Base-by-base conservation (phyloP, 768 basidiomycete species). In the Naganishia friedmannii region DNA sequence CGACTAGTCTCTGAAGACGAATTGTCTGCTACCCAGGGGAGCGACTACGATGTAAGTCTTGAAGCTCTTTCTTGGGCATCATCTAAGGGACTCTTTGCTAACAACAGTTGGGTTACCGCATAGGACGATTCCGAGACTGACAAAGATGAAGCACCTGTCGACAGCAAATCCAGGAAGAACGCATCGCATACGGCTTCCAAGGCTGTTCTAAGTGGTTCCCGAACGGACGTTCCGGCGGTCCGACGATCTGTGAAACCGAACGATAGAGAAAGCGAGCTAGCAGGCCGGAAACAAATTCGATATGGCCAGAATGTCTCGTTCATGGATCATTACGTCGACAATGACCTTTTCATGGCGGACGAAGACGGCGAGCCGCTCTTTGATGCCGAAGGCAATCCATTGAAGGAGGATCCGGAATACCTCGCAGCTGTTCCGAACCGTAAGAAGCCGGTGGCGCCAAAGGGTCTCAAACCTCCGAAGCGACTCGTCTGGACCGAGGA, bases 291-390 rank as follows among this genome's bases (percentile, higher is more conserved):
- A 10, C 53, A 19, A 55, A n/a, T 21, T 19, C 67, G 54, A n/a
- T 6, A 21, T 19, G 51, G 67, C 39, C 54, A 42, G 37, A 54
- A 68, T 3, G 37, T 19, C 12, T 55, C 53, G 23, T 46, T 29
- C 13, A 55, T 54, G 54, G 54, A 56, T 53, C 54, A 45, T 23
- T 54, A 53, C 48, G 48, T 66, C 19, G 65, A 66, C 23, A 31
- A 53, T 26, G 68, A 69, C 51, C 39, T 45, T n/a, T 69, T 69
- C 56, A 53, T 69, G 42, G 68, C 60, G 19, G 68, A 69, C 56
- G 68, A 45, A 57, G 57, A 69, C 26, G 68, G 68, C 21, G 19
- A 60, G 45, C 56, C 68, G 5, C 45, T 69, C 19, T 46, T 45
- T 26, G 56, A 69, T 21, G 42, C 29, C 7, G 42, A 60, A 4